Conservation (phyloP, 2,329 filamentous ascomycete species). For the Fusarium aywerte region DNA sequence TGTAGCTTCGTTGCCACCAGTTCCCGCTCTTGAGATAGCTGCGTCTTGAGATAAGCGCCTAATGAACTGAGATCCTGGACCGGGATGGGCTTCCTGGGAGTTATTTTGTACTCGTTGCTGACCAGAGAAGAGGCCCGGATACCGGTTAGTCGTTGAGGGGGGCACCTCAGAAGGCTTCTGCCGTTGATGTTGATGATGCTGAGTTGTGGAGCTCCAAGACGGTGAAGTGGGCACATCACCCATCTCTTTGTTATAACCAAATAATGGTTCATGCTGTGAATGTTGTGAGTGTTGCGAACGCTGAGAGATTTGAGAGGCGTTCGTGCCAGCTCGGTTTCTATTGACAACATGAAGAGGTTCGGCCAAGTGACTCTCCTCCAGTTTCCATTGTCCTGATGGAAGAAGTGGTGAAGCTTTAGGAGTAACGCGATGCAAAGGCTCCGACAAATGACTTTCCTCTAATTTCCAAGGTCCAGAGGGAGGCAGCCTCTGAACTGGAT, state of each 20-base stretch:
- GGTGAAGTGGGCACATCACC: slow-evolving; percentile 48
- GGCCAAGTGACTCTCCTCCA: slow-evolving; percentile 64
- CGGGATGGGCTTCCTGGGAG: slow-evolving; percentile 16
- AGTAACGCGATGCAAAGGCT: slow-evolving; percentile 56
- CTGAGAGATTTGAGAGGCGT: slow-evolving; percentile 42
- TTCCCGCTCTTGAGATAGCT: slow-evolving; percentile 51
- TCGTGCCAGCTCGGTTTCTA: slow-evolving; percentile 50
- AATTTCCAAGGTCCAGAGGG: slow-evolving; percentile 63
- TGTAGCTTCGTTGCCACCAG: slow-evolving; percentile 7
- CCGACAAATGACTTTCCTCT: slow-evolving; percentile 64
- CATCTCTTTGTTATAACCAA: slow-evolving; percentile 60
- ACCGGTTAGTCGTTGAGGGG: slow-evolving; percentile 63
- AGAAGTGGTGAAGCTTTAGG: slow-evolving; percentile 52
- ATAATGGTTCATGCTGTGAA: slow-evolving; percentile 45
- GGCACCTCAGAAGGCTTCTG: slow-evolving; percentile 55
- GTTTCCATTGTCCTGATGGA: slow-evolving; percentile 60
- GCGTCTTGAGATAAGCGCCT: slow-evolving; percentile 28
- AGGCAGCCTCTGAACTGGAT: slow-evolving; percentile 56
- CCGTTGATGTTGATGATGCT: slow-evolving; percentile 37
- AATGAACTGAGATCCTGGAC: slow-evolving; percentile 32
- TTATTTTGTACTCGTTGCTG: slow-evolving; percentile 36
- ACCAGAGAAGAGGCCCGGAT: slow-evolving; percentile 58
- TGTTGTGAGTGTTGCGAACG: slow-evolving; percentile 17
- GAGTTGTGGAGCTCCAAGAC: slow-evolving; percentile 21
- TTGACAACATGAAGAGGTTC: slow-evolving; percentile 57